Base-by-base conservation (phyloP, 192 early-diverging fungal genomes). In the Linderina pennispora region DNA sequence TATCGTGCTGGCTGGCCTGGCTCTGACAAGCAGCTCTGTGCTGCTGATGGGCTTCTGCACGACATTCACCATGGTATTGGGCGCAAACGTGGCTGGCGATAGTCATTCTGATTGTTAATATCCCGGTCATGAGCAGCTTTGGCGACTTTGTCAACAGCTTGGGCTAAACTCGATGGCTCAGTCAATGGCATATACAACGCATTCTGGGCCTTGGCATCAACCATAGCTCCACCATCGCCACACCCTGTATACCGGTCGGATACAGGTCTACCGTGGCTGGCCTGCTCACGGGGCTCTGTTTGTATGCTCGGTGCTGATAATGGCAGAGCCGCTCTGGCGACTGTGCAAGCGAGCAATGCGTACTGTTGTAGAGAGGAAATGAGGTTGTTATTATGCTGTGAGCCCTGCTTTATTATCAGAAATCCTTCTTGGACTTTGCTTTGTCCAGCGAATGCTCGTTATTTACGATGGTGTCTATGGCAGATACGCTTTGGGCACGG, bases 121-220 rank as follows among this genome's bases (percentile, higher is more conserved):
- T 70, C 10, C 59, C 66, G 9, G 66, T 70, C 8, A 70, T 70
- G 66, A 70, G 66, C 34, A 70, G 66, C 32, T 70, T 70, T 47
- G 66, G 66, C 39, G 66, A 70, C 20, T 70, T 70, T 55, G 66
- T 70, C 34, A 70, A 70, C 23, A 24, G 45, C 13, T 34, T 70
- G 21, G 58, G 55, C 38, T 62, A 11, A 55, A 62, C 31, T 70
- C 66, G 19, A 70, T 70, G 66, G 59, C 66, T 4, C 59, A 62
- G 35, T 45, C 35, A 62, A 70, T 18, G 59, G 66, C 18, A 38
- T 70, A 2, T 62, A 62, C 40, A 70, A 70, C 25, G 48, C 50
- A 18, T 57, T 62, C 28, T 70, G 66, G 66, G 52, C 66, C n/a
- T 15, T 62, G 14, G 53, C 66, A 11, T 53, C 50, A 1, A 46